A percentile compares a stretch with the other conserved stretches of the same genome.
Evolutionary conservation across 23 red algal species (phyloP).

Genomic region (Gracilaria vermiculophylla): DNA sequence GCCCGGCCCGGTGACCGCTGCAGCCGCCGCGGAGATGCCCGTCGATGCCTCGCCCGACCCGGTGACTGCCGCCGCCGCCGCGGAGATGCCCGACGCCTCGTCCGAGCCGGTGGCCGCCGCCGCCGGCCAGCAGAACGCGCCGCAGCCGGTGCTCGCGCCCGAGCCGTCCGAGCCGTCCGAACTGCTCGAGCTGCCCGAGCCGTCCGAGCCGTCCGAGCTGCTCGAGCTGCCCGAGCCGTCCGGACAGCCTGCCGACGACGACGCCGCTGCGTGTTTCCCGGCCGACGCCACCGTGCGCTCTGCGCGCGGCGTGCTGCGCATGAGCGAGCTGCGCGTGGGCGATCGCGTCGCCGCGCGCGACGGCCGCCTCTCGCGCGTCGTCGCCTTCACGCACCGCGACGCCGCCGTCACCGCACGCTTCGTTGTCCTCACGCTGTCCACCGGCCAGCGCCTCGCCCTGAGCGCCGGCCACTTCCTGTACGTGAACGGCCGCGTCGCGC

Average conservation of each 20-base stretch:
- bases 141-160: not conserved
- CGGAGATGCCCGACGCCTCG: no score
- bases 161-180: not conserved
- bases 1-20: not conserved
- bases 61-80: no score
- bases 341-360: not conserved
- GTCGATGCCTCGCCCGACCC: not conserved
- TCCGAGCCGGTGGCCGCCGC: no score
- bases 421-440: not conserved
- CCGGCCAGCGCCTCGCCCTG: conserved; percentile 7
- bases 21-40: not conserved
- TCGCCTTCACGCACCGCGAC: conserved; percentile 22
- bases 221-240: no score
- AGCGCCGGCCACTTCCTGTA: conserved; percentile 14
- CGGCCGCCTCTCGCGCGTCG: conserved; percentile 7
- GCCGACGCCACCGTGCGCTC: not conserved
- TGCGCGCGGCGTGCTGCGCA: not conserved
- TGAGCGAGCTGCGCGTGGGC: not conserved
- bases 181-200: no score
- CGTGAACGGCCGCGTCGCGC: not conserved
- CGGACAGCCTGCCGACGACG: no score
- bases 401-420: not conserved
- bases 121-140: no score
- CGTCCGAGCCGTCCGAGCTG: no score
- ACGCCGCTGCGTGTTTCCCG: conserved; percentile 37